Evolutionary conservation across 148 eudicot species (phyloP), one percentile per base, ranked within the genome.

Genomic region (Gaultheria prostrata): DNA sequence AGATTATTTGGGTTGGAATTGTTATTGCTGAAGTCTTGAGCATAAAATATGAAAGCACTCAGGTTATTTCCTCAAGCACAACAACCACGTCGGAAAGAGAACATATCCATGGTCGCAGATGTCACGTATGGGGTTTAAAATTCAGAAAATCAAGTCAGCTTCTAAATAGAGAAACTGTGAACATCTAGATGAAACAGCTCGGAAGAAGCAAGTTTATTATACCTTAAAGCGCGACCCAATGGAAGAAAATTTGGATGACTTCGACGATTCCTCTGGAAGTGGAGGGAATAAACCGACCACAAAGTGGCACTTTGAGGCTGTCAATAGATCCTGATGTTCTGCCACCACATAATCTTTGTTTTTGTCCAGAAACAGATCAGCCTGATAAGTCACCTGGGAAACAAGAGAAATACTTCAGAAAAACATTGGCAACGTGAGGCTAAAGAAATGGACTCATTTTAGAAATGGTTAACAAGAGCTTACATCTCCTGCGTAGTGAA

Each of bases 191-290:
- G 50, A 35, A 39, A 21, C 54, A 82, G 51, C 72, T 26, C 49
- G 9, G 8, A 26, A 71, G 28, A 26, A 69, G 76, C 50, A 79
- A 50, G 79, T 33, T 28, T 45, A 49, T 54, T 11, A 76, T 87
- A 97, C 99, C 98, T 97, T 97, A 85, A 97, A 97, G 69, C 99
- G 95, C n/a, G 99, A 90, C 46, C 99, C 99, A 54, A 97, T 97
- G 46, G 99, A 97, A 84, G 99, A 97, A 90, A 97, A 97, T 84
- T 97, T 97, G 78, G 99, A 97, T 43, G 98, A 95, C 88, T 97
- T 97, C 21, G 98, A 95, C 61, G 98, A 86, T 74, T 95, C 99
- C 88, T 82, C 91, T 45, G 99, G 97, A 86, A 91, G 94, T 78
- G 98, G 92, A 71, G 98, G 99, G 85, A 97, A 97, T 73, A 97